A percentile compares a stretch with the other conserved stretches of the same genome.
Evolutionary conservation across 1,139 yeast species (phyloP).

Genomic region (Ashbya aceris): DNA sequence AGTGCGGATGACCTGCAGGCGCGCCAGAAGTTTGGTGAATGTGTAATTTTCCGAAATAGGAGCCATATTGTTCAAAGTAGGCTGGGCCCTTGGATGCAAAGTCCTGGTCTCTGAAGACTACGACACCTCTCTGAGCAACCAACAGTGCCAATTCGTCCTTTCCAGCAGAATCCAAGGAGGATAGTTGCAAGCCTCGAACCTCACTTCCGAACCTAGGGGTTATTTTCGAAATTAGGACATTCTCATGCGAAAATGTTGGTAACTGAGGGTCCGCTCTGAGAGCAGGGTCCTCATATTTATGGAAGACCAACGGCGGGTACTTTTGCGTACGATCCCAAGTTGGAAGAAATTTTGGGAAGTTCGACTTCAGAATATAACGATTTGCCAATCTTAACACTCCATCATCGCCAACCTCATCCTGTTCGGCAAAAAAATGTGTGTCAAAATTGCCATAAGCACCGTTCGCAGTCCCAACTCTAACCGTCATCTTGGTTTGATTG

Average conservation of each 20-base stretch:
- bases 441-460: slow-evolving; percentile 11
- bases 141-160: slow-evolving; percentile 45
- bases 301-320: slow-evolving; percentile 31
- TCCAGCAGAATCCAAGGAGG: slow-evolving; percentile 41
- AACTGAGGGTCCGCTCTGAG: slow-evolving; percentile 25
- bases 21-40: slow-evolving; percentile 69
- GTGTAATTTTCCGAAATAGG: slow-evolving; percentile 59
- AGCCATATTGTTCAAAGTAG: slow-evolving; percentile 46
- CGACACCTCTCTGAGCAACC: slow-evolving; percentile 45
- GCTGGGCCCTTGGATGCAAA: slow-evolving; percentile 49
- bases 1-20: slow-evolving; percentile 48
- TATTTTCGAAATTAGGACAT: slow-evolving; percentile 7
- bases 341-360: slow-evolving; percentile 36
- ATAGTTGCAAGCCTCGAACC: slow-evolving; percentile 44
- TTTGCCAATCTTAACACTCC: slow-evolving; percentile 16
- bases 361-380: slow-evolving; percentile 22
- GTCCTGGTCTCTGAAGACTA: slow-evolving; percentile 43
- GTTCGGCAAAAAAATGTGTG: slow-evolving; percentile 16
- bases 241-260: slow-evolving; percentile 11
- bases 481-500: too few species aligned
- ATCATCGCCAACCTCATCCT: slow-evolving; percentile 15
- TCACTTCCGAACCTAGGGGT: slow-evolving; percentile 39
- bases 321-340: slow-evolving; percentile 32
- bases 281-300: slow-evolving; percentile 17
- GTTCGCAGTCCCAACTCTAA: too few species aligned